Conservation (phyloP, 2,329 filamentous ascomycete genomes). For the Cercospora sojina region DNA sequence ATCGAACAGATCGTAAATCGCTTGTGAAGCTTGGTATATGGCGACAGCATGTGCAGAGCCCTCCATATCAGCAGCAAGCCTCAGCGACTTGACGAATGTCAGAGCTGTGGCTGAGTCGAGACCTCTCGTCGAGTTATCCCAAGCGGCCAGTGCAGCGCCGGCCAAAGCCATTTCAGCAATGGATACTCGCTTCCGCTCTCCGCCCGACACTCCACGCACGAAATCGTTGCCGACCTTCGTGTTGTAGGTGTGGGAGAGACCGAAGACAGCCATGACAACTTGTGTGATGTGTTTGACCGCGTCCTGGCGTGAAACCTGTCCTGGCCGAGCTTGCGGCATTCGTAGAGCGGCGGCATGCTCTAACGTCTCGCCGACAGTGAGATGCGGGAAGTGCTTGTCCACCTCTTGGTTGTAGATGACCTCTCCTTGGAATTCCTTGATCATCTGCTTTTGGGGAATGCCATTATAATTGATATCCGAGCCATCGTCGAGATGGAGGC, state of each 20-base stretch:
- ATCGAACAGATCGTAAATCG: slow-evolving; percentile 67
- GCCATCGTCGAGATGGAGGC: slow-evolving; percentile 53
- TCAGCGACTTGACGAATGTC: slow-evolving; percentile 57
- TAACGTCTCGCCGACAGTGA: slow-evolving; percentile 58
- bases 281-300: slow-evolving; percentile 49
- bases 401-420: slow-evolving; percentile 50
- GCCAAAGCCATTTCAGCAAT: slow-evolving; percentile 56
- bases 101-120: slow-evolving; percentile 59
- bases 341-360: slow-evolving; percentile 56
- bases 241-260: slow-evolving; percentile 55
- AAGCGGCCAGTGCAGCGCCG: slow-evolving; percentile 42
- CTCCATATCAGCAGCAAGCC: slow-evolving; percentile 51
- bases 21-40: slow-evolving; percentile 55
- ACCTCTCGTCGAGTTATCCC: slow-evolving; percentile 53
- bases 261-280: slow-evolving; percentile 56
- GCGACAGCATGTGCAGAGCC: slow-evolving; percentile 56
- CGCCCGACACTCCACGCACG: slow-evolving; percentile 60
- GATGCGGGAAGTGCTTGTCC: slow-evolving; percentile 56
- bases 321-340: slow-evolving; percentile 46
- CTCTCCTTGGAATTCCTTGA: slow-evolving; percentile 50
- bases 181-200: slow-evolving; percentile 55
- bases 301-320: slow-evolving; percentile 43
- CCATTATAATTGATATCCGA: slow-evolving; percentile 64
- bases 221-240: slow-evolving; percentile 60
- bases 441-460: slow-evolving; percentile 44